Evolutionary conservation across 2,329 filamentous ascomycete species (phyloP), one percentile per base, ranked within the genome.

Genomic region (Berkeleyomyces rouxiae): DNA sequence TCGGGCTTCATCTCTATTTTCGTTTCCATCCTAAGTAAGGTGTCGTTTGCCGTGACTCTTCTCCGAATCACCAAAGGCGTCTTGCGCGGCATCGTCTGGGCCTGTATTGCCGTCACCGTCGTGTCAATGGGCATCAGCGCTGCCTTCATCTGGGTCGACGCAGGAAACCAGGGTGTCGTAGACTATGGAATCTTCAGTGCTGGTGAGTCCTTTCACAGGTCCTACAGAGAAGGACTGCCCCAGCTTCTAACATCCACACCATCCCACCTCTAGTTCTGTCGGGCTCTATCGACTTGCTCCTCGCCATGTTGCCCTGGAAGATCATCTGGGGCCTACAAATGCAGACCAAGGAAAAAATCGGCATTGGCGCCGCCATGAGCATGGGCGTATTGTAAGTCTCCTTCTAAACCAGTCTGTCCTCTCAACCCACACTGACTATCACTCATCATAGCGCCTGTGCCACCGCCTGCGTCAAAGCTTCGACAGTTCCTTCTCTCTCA

Each of bases 341-440:
- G 71, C 73, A 69, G 62, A 67, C 67, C 37, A 73, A 71, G 64
- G 75, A 76, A 58, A 75, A 75, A 61, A 64, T 74, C 11, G 74
- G 75, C 3, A 73, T 74, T 0, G 66, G 72, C 7, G 65, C 74
- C 1, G 74, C 75, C 7, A 76, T 77, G 75, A 74, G 73, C 65
- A 72, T 76, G 68, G 75, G 75, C 1, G 63, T 76, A 1, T 73
- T 76, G 73, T 74, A 67, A 67, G 71, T 63, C 6, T 11, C 7
- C 31, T 3, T 23, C 13, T 43, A 1, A 10, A 37, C 40, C 10
- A 1, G 5, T 16, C 40, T 13, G 5, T 31, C 33, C 33, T 46
- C 9, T 13, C 4, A 53, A 11, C 23, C 33, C 4, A 33, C 36
- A 4, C 44, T 57, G 33, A 61, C 44, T 23, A 6, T 36, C 23